Percentiles rank a stretch among this genome's conserved stretches.
Conservation (phyloP, 371 early-diverging fungal species). For the Apophysomyces elegans region DNA sequence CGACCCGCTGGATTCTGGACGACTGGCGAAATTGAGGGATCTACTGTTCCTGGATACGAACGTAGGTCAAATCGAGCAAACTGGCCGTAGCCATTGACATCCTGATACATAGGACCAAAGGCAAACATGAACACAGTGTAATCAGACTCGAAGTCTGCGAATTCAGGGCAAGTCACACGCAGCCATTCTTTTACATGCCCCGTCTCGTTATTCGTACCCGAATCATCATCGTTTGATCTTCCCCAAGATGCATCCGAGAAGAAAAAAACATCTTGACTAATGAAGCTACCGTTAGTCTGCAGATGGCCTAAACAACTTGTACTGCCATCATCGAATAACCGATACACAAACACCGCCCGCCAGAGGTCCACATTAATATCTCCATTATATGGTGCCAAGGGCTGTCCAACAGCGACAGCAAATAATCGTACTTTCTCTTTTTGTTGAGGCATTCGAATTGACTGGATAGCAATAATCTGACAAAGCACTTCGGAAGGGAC, state of each 20-base stretch:
- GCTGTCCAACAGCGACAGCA: conserved; percentile 34
- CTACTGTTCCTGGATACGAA: conserved; percentile 17
- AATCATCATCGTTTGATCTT: conserved; percentile 22
- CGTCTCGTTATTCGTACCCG: conserved; percentile 2
- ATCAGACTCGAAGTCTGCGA: conserved; percentile 16
- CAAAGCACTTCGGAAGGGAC: conserved; percentile 27
- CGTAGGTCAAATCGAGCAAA: conserved; percentile 30
- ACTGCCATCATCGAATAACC: conserved; percentile 32
- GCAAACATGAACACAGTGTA: conserved; percentile 31
- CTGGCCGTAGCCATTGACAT: conserved; percentile 29
- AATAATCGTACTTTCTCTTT: conserved; percentile 29
- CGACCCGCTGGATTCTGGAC: conserved; percentile 22
- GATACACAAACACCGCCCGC: conserved; percentile 34
- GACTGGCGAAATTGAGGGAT: conserved; percentile 30
- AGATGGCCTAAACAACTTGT: conserved; percentile 31
- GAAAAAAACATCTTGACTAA: conserved; percentile 35
- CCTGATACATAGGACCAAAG: conserved; percentile 25
- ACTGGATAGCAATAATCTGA: conserved; percentile 38
- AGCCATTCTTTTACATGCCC: conserved; percentile 24
- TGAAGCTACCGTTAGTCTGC: conserved; percentile 21
- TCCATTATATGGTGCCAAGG: conserved; percentile 18
- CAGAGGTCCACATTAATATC: conserved; percentile 36
- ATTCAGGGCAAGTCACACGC: conserved; percentile 19
- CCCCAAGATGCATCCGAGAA: conserved; percentile 37
- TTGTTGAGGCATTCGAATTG: conserved; percentile 21